These are phyloP conservation scores for Knufia petricola DNA, from an alignment of 2,329 filamentous ascomycete species.

Conservation along the genomic window DNA sequence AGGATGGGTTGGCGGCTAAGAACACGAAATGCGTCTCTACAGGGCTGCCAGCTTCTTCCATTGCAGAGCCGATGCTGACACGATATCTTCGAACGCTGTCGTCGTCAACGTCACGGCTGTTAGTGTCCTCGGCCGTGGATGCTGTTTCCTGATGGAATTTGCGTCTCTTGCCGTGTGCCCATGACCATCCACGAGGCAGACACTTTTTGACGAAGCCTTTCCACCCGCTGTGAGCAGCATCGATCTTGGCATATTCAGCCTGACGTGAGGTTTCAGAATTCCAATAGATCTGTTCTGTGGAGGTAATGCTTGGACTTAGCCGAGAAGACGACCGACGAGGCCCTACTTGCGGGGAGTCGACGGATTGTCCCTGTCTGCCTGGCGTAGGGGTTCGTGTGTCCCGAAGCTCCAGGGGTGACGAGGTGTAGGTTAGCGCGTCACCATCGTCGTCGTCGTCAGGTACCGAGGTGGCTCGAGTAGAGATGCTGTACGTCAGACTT, in stretches of 20 bases:
- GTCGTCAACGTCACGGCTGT: neutral
- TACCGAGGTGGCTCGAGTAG: slow-evolving; percentile 1
- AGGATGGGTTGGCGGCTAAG: neutral
- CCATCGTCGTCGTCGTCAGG: neutral
- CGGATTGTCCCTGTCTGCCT: neutral
- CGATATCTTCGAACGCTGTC: slow-evolving; percentile 7
- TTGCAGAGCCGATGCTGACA: neutral
- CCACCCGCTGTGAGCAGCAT: slow-evolving; percentile 7
- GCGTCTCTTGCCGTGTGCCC: slow-evolving; percentile 2
- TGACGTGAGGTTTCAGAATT: slow-evolving; percentile 4
- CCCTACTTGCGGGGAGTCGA: neutral
- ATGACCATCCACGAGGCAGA: neutral
- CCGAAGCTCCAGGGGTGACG: neutral
- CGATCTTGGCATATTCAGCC: slow-evolving; percentile 10
- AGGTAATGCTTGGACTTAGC: neutral
- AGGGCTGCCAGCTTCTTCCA: neutral
- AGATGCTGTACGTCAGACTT: neutral
- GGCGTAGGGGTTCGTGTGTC: neutral
- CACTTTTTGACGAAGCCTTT: slow-evolving; percentile 2
- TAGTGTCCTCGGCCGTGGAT: neutral
- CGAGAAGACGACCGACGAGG: slow-evolving; percentile 3
- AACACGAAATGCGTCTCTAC: neutral
- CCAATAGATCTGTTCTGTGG: slow-evolving; percentile 9
- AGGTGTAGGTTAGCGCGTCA: neutral
- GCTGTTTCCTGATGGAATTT: slow-evolving; percentile 28